phyloP scores from a whole-genome alignment of 2,329 filamentous ascomycete genomes.

The Blumeria hordei region DNA sequence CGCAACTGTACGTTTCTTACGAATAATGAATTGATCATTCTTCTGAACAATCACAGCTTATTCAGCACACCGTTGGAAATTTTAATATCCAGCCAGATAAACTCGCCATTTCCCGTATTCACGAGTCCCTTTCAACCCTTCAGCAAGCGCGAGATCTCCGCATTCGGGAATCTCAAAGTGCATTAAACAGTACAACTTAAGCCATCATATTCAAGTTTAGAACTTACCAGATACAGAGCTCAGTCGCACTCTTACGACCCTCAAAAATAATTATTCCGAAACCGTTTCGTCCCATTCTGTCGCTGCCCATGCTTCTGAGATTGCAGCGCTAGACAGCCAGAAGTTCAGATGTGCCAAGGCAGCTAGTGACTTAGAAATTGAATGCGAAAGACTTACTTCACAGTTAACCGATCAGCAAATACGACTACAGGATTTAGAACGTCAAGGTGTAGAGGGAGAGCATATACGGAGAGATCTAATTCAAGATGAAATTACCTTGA shows the following conservation, averaged over 20 bases:
- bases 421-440: conserved; percentile 58
- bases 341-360: conserved; percentile 92
- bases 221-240: conserved; percentile 23
- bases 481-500: conserved; percentile 43
- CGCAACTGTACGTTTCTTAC: conserved; percentile 36
- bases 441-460: conserved; percentile 60
- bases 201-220: not conserved
- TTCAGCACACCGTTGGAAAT: conserved; percentile 74
- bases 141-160: conserved; percentile 61
- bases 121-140: conserved; percentile 63
- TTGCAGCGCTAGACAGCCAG: conserved; percentile 68
- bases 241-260: conserved; percentile 48
- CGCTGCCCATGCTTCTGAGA: conserved; percentile 57
- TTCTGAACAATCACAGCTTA: conserved; percentile 33
- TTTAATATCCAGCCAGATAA: conserved; percentile 90
- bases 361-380: conserved; percentile 70
- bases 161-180: conserved; percentile 41
- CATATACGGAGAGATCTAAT: conserved; percentile 20
- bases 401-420: conserved; percentile 54
- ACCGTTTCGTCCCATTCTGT: conserved; percentile 52
- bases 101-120: conserved; percentile 56
- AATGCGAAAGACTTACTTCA: conserved; percentile 70
- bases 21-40: not conserved
- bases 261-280: conserved; percentile 54
- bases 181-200: conserved; percentile 30